Evolutionary conservation across 495 filamentous ascomycete genomes (phyloP).

Genomic region (Chaetomium tenue): DNA sequence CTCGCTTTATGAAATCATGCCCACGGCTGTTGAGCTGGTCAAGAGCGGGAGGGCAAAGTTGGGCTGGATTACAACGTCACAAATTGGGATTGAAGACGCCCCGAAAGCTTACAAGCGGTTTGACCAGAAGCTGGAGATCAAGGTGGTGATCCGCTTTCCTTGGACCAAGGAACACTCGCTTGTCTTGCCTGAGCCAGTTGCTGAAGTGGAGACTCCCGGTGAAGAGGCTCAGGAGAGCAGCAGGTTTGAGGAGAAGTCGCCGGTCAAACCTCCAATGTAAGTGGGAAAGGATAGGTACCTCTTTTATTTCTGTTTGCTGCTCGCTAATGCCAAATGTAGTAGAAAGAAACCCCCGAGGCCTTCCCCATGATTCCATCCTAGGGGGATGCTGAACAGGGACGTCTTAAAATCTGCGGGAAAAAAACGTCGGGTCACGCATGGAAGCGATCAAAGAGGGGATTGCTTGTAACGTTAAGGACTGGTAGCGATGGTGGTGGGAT

Average conservation of each 20-base stretch:
- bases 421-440: too few relatives aligned
- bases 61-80: constrained; percentile 26
- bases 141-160: constrained; percentile 23
- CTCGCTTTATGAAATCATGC: constrained; percentile 11
- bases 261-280: not conserved
- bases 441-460: too few relatives aligned
- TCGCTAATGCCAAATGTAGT: too few relatives aligned
- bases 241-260: not conserved
- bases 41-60: constrained; percentile 29
- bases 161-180: not conserved
- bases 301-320: too few relatives aligned
- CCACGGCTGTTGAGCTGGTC: constrained; percentile 18
- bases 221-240: not conserved
- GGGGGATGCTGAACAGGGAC: too few relatives aligned
- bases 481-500: too few relatives aligned
- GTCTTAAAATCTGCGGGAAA: too few relatives aligned
- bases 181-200: not conserved
- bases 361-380: too few relatives aligned
- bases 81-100: constrained; percentile 26
- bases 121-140: constrained; percentile 22
- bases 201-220: not conserved
- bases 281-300: not conserved
- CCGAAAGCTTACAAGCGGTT: constrained; percentile 26
- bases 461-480: too few relatives aligned
- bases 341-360: too few relatives aligned